These are phyloP conservation scores for Protea cynaroides DNA, from an alignment of 164 flowering plant genomes.

Conservation along the genomic window DNA sequence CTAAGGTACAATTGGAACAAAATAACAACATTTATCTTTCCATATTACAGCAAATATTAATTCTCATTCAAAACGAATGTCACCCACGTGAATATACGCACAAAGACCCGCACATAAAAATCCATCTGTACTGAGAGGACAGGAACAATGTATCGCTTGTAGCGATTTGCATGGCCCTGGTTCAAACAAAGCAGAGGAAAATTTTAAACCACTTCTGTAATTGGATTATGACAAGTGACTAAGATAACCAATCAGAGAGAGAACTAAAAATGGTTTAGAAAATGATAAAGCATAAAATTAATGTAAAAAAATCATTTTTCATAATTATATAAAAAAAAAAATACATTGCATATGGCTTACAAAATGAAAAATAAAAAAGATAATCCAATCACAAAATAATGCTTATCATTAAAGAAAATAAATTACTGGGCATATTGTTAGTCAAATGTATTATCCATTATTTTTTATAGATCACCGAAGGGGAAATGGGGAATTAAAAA, in stretches of 20 bases:
- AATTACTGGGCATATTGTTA: no score
- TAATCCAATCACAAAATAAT: no score
- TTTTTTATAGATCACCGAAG: no score
- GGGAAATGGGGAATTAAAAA: neutral
- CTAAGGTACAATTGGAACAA: neutral
- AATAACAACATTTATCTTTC: neutral
- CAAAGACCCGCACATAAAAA: slow-evolving; percentile 94
- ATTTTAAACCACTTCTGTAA: neutral
- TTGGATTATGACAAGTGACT: neutral
- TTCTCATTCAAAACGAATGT: slow-evolving; percentile 3
- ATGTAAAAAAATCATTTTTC: neutral
- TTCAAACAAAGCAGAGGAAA: slow-evolving; percentile 12
- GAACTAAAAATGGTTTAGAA: neutral
- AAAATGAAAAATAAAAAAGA: no score
- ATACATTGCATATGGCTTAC: no score
- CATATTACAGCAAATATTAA: neutral
- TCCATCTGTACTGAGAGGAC: slow-evolving; percentile 94
- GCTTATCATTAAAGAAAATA: no score
- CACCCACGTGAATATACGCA: slow-evolving; percentile 88
- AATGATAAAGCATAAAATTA: neutral
- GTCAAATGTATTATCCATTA: no score
- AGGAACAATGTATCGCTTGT: slow-evolving; percentile 91
- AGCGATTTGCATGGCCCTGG: slow-evolving; percentile 99
- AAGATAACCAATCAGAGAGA: neutral
- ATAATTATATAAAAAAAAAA: no score